Conservation (phyloP, 176 grass and related monocot genomes). For the Paspalum vaginatum region DNA sequence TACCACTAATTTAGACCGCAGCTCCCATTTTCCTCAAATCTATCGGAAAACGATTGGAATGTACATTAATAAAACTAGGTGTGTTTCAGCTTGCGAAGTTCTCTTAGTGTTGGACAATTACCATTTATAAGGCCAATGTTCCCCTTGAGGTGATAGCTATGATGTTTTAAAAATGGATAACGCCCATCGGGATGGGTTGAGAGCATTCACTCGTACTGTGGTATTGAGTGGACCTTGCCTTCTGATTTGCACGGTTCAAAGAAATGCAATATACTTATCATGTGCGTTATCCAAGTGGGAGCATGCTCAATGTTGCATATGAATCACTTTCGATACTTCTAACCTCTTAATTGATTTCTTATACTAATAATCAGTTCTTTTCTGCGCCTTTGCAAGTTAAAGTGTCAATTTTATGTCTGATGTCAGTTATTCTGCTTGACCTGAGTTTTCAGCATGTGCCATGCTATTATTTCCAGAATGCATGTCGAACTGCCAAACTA, state of each 20-base stretch:
- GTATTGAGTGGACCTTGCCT: neutral
- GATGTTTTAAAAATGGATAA: neutral
- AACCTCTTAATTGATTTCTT: neutral
- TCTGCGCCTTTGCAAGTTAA: neutral
- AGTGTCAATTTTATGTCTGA: neutral
- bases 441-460: neutral
- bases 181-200: neutral
- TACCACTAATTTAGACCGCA: neutral
- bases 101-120: neutral
- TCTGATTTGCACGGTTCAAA: neutral
- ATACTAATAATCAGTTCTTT: neutral
- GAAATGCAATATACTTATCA: neutral
- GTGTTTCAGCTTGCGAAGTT: neutral
- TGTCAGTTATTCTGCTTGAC: neutral
- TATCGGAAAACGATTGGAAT: neutral
- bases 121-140: conserved; percentile 3
- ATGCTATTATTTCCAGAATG: neutral
- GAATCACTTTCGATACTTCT: neutral
- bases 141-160: neutral
- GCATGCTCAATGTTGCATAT: neutral
- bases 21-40: neutral
- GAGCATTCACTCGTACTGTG: neutral
- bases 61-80: conserved; percentile 12
- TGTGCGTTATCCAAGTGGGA: neutral
- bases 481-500: neutral